Base-by-base conservation (phyloP, 768 basidiomycete genomes). In the Tricholoma hemisulphureum region DNA sequence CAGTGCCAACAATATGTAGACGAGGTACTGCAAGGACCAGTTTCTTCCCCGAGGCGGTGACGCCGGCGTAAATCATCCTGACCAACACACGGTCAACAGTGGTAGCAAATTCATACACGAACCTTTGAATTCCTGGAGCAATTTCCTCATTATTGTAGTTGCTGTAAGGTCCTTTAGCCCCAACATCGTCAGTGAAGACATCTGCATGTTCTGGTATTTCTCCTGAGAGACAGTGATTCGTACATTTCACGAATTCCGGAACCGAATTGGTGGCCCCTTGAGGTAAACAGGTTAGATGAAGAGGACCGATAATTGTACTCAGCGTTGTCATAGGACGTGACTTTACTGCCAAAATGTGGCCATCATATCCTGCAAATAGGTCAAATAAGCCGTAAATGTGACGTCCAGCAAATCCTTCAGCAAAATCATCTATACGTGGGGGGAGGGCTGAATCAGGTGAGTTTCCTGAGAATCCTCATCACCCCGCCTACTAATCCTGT, bases 221-320 rank as follows among this genome's bases (percentile, higher is more conserved):
- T 0, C 59, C 63, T 14, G 21, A 23, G 0, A 69, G 41, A 0
- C 58, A 58, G 41, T 67, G 64, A 6, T 28, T 45, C 0, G 57
- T 55, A 46, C 65, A 63, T 5, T 60, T 39, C 13, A 75, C 71
- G 53, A 76, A 77, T 32, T 77, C 71, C 0, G 69, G 69, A 0
- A 73, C 63, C 0, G 65, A 63, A 41, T 77, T 76, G 4, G 73
- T 73, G 34, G 62, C 68, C 0, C 76, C 77, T 67, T 72, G 71
- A 0, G 71, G 71, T 0, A 78, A 46, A 0, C 63, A 61, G 0
- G 57, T 61, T 0, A 72, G 63, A 0, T 65, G 62, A 3, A 65
- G 31, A 0, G 69, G 57, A 1, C 74, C 71, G 1, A 67, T 43
- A 0, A 69, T 63, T 0, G 61, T 67, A 52, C 67, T 61, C 53